Conservation (phyloP, 176 grass and related monocot species). For the Oryza glaberrima region DNA sequence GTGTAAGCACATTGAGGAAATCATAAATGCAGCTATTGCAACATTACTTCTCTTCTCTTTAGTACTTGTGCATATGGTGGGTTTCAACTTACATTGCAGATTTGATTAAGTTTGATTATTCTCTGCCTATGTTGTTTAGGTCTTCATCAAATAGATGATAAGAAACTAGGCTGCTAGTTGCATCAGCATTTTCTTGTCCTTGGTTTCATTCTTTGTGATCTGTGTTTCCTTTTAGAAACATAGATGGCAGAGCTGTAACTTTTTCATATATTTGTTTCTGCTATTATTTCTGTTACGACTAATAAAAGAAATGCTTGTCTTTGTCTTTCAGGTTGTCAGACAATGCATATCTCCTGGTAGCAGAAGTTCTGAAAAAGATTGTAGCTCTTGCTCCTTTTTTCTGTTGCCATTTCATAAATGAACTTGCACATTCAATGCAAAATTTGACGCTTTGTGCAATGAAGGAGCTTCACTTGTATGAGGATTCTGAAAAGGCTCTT, state of each 20-base stretch:
- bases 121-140: not conserved
- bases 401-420: conserved; percentile 92
- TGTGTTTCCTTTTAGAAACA: not conserved
- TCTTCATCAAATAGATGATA: not conserved
- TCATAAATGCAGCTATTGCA: not conserved
- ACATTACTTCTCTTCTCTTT: not conserved
- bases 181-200: not conserved
- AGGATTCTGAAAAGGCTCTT: conserved; percentile 91
- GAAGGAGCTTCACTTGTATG: conserved; percentile 81
- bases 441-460: conserved; percentile 73
- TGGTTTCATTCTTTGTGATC: not conserved
- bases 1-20: not conserved
- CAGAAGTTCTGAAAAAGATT: conserved; percentile 93
- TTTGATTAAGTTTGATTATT: not conserved
- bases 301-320: not conserved
- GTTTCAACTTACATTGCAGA: not conserved
- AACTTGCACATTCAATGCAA: conserved; percentile 84
- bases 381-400: conserved; percentile 79
- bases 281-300: conserved; percentile 25
- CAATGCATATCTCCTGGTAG: conserved; percentile 89
- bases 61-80: not conserved
- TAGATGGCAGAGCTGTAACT: not conserved
- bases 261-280: not conserved
- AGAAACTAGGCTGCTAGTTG: not conserved
- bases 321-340: conserved; percentile 79